Conservation (phyloP, 495 filamentous ascomycete genomes). For the Penicillium pancosmium region DNA sequence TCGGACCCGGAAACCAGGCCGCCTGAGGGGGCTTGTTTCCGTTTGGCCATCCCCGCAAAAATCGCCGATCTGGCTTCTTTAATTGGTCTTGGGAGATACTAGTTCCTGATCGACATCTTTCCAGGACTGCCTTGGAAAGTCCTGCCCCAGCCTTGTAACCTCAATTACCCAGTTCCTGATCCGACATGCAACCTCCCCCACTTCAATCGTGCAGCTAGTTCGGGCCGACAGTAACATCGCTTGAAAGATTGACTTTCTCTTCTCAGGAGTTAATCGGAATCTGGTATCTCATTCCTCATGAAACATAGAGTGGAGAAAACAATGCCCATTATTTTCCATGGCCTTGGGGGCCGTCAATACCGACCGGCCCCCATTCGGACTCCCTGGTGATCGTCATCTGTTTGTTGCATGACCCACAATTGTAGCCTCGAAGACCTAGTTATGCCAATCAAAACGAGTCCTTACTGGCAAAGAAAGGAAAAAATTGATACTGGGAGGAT, state of each 20-base stretch:
- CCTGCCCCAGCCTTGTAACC: slow-evolving; percentile 7
- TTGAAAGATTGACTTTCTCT: neutral
- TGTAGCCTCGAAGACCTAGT: neutral
- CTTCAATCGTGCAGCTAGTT: neutral
- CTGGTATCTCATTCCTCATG: neutral
- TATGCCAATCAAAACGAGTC: neutral
- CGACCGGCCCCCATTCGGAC: neutral
- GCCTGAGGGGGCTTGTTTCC: neutral
- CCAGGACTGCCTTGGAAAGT: neutral
- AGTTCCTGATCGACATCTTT: slow-evolving; percentile 2
- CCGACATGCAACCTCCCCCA: slow-evolving; percentile 4
- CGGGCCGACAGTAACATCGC: slow-evolving; percentile 4
- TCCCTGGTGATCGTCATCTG: neutral
- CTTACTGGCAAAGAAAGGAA: neutral
- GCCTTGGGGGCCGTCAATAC: neutral
- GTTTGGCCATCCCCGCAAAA: neutral
- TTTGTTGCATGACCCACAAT: neutral
- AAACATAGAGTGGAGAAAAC: neutral
- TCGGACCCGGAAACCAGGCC: neutral
- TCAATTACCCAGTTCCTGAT: neutral
- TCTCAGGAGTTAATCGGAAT: neutral
- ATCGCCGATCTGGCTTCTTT: neutral
- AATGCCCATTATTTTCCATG: neutral
- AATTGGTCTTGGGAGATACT: neutral
- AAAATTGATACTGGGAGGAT: neutral